A percentile compares a stretch with the other conserved stretches of the same genome.
Evolutionary conservation across 139 green algal genomes (phyloP).

Genomic region (Micractinium conductrix): DNA sequence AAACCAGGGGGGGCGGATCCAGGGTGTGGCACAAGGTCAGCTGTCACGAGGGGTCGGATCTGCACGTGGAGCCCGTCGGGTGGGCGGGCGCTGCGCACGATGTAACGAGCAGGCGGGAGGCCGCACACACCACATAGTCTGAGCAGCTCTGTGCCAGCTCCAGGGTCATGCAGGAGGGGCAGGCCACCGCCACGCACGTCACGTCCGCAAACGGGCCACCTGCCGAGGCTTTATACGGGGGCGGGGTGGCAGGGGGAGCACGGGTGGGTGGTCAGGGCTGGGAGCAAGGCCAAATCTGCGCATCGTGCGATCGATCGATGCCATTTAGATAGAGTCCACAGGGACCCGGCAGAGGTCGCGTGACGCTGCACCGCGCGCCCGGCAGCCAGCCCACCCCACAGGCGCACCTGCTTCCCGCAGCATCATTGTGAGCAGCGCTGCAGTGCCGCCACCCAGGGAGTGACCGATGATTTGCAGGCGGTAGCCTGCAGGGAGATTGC

Average conservation of each 20-base stretch:
- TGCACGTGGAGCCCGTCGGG: too few species aligned
- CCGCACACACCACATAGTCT: conserved; percentile 65
- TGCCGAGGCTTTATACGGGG: too few species aligned
- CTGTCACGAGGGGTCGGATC: neutral
- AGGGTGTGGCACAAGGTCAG: too few species aligned
- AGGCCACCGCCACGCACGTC: conserved; percentile 82
- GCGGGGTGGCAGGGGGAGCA: neutral
- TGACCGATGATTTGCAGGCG: conserved; percentile 67
- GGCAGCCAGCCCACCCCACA: neutral
- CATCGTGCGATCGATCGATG: conserved; percentile 33
- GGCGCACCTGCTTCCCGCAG: conserved; percentile 41
- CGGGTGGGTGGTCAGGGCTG: neutral
- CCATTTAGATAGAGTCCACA: neutral
- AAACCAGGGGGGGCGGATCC: too few species aligned
- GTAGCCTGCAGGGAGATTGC: too few species aligned
- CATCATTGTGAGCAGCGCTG: conserved; percentile 93
- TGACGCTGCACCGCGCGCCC: neutral
- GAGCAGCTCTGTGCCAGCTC: conserved; percentile 77
- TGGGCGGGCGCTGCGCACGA: too few species aligned
- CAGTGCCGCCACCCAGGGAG: conserved; percentile 86
- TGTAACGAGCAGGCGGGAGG: neutral
- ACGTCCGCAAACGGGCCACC: conserved; percentile 55
- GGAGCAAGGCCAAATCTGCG: conserved; percentile 28
- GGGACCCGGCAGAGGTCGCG: too few species aligned
- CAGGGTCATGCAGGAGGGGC: conserved; percentile 86